These are phyloP conservation scores for Jatropha podagrica DNA, from an alignment of 441 rosid species.

Conservation along the genomic window DNA sequence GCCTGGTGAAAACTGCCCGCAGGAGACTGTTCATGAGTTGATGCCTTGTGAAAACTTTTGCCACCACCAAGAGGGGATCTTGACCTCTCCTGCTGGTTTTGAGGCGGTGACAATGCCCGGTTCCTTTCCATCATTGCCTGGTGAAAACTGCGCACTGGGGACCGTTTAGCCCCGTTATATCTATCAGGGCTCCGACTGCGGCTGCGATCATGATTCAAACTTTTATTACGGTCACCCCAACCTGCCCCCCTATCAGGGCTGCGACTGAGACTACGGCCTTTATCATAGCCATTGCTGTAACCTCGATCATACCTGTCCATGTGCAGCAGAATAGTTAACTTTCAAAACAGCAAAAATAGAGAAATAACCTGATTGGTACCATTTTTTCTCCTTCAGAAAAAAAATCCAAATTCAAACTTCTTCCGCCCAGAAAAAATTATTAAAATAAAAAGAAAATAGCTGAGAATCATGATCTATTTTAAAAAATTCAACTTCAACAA, in stretches of 20 bases:
- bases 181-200: constrained; percentile 60
- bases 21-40: constrained; percentile 36
- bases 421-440: no score
- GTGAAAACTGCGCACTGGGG: constrained; percentile 68
- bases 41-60: constrained; percentile 23
- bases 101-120: constrained; percentile 21
- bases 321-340: not conserved
- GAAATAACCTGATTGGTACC: not conserved
- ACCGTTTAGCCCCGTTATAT: constrained; percentile 37
- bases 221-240: constrained; percentile 37
- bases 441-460: not conserved
- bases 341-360: not conserved
- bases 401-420: not conserved
- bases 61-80: constrained; percentile 16
- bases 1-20: constrained; percentile 54
- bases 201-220: constrained; percentile 43
- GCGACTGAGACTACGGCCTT: constrained; percentile 37
- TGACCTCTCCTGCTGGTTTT: constrained; percentile 20
- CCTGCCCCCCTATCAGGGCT: constrained; percentile 41
- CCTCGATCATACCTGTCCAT: constrained; percentile 43
- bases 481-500: constrained; percentile 6
- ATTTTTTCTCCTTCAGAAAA: not conserved
- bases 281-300: constrained; percentile 32
- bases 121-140: constrained; percentile 64
- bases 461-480: not conserved